Percentiles rank a stretch among this genome's conserved stretches.
These are phyloP conservation scores for Trichophyton equinum DNA, from an alignment of 2,329 filamentous ascomycete genomes.

Conservation along the genomic window DNA sequence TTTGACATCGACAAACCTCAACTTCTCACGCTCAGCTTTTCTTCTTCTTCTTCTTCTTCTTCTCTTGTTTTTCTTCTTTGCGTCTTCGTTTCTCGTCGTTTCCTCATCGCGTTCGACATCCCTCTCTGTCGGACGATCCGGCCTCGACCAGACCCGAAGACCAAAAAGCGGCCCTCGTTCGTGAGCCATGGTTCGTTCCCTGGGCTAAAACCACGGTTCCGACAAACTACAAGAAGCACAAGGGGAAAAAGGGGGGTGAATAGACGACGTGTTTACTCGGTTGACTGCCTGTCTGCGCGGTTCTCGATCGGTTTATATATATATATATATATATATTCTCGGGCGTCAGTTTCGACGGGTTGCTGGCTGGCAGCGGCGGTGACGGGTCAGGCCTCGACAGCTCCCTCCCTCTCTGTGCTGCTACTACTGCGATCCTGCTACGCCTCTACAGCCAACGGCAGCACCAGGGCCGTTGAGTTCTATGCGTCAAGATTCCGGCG, in stretches of 20 bases:
- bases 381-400: background rate
- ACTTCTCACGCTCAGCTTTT: background rate
- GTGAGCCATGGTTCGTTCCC: slow-evolving; percentile 25
- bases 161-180: slow-evolving; percentile 4
- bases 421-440: background rate
- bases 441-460: slow-evolving; percentile 1
- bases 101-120: background rate
- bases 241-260: background rate
- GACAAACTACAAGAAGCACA: background rate
- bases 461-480: slow-evolving; percentile 23
- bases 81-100: background rate
- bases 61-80: background rate
- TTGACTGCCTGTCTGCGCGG: slow-evolving; percentile 11
- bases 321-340: background rate
- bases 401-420: too few species aligned
- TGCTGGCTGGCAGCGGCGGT: background rate
- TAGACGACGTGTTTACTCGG: slow-evolving; percentile 14
- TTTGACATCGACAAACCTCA: background rate
- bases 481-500: slow-evolving; percentile 36
- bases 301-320: background rate
- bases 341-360: background rate
- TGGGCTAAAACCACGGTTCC: slow-evolving; percentile 20
- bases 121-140: background rate
- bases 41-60: background rate
- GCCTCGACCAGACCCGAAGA: background rate